Base-by-base conservation (phyloP, 1,284 basidiomycete genomes). In the Blastosporella zonata region DNA sequence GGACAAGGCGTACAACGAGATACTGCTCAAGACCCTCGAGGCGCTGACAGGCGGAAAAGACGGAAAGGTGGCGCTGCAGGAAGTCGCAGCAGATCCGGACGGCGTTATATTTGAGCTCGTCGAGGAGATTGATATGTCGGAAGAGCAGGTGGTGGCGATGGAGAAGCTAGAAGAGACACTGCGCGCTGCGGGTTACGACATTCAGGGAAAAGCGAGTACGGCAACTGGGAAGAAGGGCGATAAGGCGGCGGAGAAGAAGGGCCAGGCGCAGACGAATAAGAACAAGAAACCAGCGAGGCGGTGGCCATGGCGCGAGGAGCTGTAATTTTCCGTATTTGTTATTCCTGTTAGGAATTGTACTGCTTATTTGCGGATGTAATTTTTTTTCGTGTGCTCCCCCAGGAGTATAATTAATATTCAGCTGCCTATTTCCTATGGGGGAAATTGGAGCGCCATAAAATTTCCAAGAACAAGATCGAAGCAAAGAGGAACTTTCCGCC, bases 61-160 rank as follows among this genome's bases (percentile, higher is more conserved):
- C 9, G 65, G 64, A 33, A 66, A 71, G 50, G 63, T 77, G 31
- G 64, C 68, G 47, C 61, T 76, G 34, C 53, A 55, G 33, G 68
- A 75, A 52, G 63, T 66, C 22, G 49, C 66, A 18, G 65, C 68
- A 22, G 75, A 74, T 47, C 75, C 78, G 38, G 78, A 75, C 21
- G 78, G 79, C 50, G 62, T 83, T 45, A 53, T 84, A 37, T 69
- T 87, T 54, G 78, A 86, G 62, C 69, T 84, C 54, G 55, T 79
- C 46, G 77, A 79, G 44, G 78, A 75, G 29, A 59, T 68, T 34
- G 67, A 69, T 6, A 51, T 68, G 48, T 67, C 72, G 25, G 71
- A 66, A 18, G 52, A 57, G 22, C 55, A 63, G 17, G 54, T 64
- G 13, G 66, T 65, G 17, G 60, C 64, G 40, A 55, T 65, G 23